phyloP scores from a whole-genome alignment of 2,329 filamentous ascomycete genomes.

The Ophiocordyceps unilateralis region DNA sequence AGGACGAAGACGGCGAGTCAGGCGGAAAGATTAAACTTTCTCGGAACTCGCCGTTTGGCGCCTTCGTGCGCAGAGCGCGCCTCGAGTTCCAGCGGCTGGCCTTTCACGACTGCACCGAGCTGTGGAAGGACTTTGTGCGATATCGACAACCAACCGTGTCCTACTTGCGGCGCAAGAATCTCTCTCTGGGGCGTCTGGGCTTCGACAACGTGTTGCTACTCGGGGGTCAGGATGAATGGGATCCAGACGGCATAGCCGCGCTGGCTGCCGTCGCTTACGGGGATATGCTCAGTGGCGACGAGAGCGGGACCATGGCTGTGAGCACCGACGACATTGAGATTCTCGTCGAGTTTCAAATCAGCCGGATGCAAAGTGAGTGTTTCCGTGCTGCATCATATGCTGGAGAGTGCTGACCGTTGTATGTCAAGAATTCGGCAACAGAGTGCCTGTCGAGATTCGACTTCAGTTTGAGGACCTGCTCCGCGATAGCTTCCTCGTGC shows the following conservation, averaged over 20 bases:
- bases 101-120: conserved; percentile 58
- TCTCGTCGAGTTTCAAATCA: conserved; percentile 74
- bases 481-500: conserved; percentile 46
- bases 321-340: conserved; percentile 69
- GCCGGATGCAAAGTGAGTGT: conserved; percentile 60
- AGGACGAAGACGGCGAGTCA: conserved; percentile 28
- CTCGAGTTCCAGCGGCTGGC: conserved; percentile 67
- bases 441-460: conserved; percentile 60
- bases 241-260: conserved; percentile 22
- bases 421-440: conserved; percentile 48
- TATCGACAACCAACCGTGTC: conserved; percentile 63
- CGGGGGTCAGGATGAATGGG: conserved; percentile 33
- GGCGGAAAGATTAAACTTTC: conserved; percentile 43
- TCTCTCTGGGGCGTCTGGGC: conserved; percentile 36
- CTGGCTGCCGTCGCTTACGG: conserved; percentile 33
- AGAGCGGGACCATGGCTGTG: conserved; percentile 26
- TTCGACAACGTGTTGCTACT: conserved; percentile 38
- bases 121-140: conserved; percentile 71
- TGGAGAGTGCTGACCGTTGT: conserved; percentile 2
- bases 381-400: neutral
- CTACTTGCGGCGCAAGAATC: conserved; percentile 46
- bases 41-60: conserved; percentile 61
- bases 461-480: conserved; percentile 54
- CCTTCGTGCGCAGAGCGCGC: conserved; percentile 58
- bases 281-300: conserved; percentile 29